Conservation (phyloP, 129 eudicot genomes). For the Deinandra increscens region DNA sequence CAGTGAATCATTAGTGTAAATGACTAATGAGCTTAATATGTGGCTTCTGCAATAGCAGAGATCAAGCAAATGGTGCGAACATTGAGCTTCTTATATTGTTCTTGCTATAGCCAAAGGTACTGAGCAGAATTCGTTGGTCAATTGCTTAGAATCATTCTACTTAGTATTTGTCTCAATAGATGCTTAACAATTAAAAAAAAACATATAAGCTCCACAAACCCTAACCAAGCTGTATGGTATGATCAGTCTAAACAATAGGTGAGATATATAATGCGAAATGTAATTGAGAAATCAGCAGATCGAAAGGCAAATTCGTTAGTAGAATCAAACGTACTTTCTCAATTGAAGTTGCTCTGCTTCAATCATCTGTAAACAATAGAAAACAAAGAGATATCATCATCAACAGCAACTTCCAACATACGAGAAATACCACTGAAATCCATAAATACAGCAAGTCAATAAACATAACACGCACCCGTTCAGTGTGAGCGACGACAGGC, state of each 20-base stretch:
- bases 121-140: not conserved
- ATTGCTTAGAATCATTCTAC: not conserved
- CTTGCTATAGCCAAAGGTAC: not conserved
- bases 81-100: not conserved
- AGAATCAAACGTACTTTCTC: slow-evolving; percentile 59
- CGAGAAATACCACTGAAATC: not conserved
- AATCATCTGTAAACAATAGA: slow-evolving; percentile 51
- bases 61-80: slow-evolving; percentile 16
- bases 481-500: slow-evolving; percentile 90
- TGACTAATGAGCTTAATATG: not conserved
- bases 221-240: slow-evolving; percentile 18
- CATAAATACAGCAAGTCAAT: not conserved
- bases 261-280: slow-evolving; percentile 11
- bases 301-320: slow-evolving; percentile 1
- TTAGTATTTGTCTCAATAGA: not conserved
- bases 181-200: not conserved
- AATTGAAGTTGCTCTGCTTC: slow-evolving; percentile 90
- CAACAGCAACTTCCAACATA: not conserved
- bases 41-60: not conserved
- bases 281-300: slow-evolving; percentile 16
- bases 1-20: not conserved
- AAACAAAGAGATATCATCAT: not conserved
- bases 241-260: not conserved
- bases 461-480: slow-evolving; percentile 47
- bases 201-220: slow-evolving; percentile 10